phyloP scores from a whole-genome alignment of 164 flowering plant genomes.

The Protea cynaroides region DNA sequence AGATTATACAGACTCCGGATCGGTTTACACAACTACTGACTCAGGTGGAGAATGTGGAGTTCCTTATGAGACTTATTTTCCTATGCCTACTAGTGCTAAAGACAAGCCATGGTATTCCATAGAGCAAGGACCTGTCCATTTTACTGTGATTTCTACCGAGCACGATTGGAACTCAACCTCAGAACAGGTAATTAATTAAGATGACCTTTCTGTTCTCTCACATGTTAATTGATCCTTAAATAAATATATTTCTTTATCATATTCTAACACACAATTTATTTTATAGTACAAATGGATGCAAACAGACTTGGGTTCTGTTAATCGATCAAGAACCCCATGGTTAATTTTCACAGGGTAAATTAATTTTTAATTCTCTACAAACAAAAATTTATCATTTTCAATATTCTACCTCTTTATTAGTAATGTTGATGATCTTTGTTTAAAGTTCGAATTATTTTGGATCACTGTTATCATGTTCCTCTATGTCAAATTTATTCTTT shows the following conservation, averaged over 20 bases:
- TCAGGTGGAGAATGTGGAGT: slow-evolving; percentile 55
- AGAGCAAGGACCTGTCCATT: too few relatives aligned
- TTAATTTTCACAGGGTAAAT: slow-evolving; percentile 71
- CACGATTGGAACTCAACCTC: slow-evolving; percentile 44
- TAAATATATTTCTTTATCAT: background rate
- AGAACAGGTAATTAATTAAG: slow-evolving; percentile 55
- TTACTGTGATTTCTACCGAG: too few relatives aligned
- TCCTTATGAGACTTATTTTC: slow-evolving; percentile 81
- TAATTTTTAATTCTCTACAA: background rate
- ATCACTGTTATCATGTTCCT: too few relatives aligned
- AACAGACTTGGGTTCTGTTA: slow-evolving; percentile 62
- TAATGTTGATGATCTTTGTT: too few relatives aligned
- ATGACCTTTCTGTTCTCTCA: background rate
- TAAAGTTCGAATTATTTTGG: too few relatives aligned
- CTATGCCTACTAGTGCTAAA: slow-evolving; percentile 70
- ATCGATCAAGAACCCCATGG: slow-evolving; percentile 83
- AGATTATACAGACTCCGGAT: slow-evolving; percentile 55
- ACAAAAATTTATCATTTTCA: background rate
- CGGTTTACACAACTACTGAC: slow-evolving; percentile 35
- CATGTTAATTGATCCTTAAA: background rate
- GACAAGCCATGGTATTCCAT: too few relatives aligned
- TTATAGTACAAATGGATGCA: slow-evolving; percentile 70
- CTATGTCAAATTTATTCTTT: too few relatives aligned
- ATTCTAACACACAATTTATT: background rate
- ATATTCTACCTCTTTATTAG: too few relatives aligned